phyloP scores from a whole-genome alignment of 768 basidiomycete genomes.

The Leccinellum albellum region DNA sequence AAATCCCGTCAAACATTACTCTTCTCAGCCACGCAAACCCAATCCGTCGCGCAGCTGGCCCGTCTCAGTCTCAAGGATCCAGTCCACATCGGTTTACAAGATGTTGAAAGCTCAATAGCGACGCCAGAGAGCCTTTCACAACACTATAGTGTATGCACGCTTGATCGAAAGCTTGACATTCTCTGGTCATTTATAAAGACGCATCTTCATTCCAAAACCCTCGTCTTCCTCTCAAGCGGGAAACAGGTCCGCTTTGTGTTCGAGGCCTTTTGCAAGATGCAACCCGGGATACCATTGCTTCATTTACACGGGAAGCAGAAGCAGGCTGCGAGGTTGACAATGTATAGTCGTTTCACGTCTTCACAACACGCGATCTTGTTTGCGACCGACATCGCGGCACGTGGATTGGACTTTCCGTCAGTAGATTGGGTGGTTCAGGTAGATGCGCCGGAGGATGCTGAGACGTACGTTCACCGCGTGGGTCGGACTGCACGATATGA shows the following conservation, averaged over 20 bases:
- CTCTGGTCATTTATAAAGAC: constrained; percentile 95
- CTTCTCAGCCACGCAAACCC: constrained; percentile 95
- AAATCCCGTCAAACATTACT: constrained; percentile 90
- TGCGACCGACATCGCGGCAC: constrained; percentile 94
- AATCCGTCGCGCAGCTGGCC: constrained; percentile 83
- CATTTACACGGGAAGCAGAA: constrained; percentile 97
- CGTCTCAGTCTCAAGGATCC: constrained; percentile 86
- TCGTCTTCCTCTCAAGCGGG: constrained; percentile 92
- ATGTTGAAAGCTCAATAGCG: constrained; percentile 38
- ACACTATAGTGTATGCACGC: constrained; percentile 76
- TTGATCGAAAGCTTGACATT: constrained; percentile 86
- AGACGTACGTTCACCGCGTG: constrained; percentile 96
- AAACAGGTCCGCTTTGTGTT: constrained; percentile 98
- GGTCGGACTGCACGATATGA: constrained; percentile 94
- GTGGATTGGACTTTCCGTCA: constrained; percentile 93
- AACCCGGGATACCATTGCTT: constrained; percentile 89
- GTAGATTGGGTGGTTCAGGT: constrained; percentile 97
- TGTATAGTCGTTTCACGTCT: constrained; percentile 80
- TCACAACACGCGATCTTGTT: constrained; percentile 84
- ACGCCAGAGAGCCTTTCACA: constrained; percentile 84
- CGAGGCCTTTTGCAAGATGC: constrained; percentile 93
- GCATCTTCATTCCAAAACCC: constrained; percentile 84
- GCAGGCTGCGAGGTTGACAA: constrained; percentile 79
- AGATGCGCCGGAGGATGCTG: constrained; percentile 95
- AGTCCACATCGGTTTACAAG: constrained; percentile 62